A percentile compares a stretch with the other conserved stretches of the same genome.
phyloP scores from a whole-genome alignment of 2,329 filamentous ascomycete genomes.

The Fusarium globosum region DNA sequence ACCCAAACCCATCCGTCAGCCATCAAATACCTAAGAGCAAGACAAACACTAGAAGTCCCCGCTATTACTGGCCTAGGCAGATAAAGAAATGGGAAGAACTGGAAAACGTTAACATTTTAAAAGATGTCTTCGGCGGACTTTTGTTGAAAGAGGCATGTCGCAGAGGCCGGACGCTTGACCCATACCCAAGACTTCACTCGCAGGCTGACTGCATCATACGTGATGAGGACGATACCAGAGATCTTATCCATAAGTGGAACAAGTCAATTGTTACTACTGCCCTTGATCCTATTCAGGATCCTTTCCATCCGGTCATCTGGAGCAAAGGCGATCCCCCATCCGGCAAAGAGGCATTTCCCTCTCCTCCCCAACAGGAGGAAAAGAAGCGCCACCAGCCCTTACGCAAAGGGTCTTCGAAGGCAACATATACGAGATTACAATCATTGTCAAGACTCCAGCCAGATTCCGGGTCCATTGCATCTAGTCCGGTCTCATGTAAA shows the following conservation, averaged over 20 bases:
- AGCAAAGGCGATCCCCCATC: constrained; percentile 2
- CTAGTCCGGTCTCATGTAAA: not conserved
- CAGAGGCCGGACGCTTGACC: not conserved
- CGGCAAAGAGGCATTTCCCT: not conserved
- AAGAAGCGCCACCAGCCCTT: not conserved
- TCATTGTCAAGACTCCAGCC: not conserved
- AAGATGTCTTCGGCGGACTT: not conserved
- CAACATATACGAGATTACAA: not conserved
- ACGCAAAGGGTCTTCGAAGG: not conserved
- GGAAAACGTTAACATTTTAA: not conserved
- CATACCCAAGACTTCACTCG: not conserved
- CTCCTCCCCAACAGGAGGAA: not conserved
- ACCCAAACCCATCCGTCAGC: constrained; percentile 12
- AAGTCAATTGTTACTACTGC: constrained; percentile 20
- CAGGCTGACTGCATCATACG: not conserved
- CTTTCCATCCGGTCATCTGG: constrained; percentile 23
- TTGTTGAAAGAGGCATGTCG: not conserved
- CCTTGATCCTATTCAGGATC: constrained; percentile 10
- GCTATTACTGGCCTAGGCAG: not conserved
- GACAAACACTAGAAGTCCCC: not conserved
- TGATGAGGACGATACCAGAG: constrained; percentile 3
- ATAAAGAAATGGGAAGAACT: constrained; percentile 17
- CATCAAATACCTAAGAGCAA: constrained; percentile 5
- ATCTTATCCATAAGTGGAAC: constrained; percentile 19
- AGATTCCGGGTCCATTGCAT: constrained; percentile 7